Evolutionary conservation across 2,329 filamentous ascomycete species (phyloP), one percentile per base, ranked within the genome.

Genomic region (Penicillium sp.): DNA sequence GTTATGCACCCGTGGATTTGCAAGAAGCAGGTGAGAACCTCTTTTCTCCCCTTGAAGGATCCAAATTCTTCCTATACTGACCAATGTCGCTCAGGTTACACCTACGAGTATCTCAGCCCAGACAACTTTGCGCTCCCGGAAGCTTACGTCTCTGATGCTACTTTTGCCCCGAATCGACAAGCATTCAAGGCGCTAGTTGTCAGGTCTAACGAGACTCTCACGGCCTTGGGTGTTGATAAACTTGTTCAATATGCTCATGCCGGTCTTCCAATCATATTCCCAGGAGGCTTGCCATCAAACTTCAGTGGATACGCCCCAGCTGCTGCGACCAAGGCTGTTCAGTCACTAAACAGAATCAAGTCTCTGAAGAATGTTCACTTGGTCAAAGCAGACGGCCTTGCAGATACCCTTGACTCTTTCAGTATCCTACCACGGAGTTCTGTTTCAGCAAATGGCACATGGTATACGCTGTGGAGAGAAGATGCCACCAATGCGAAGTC

Each of bases 41-140:
- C 26, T 33, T 14, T 27, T 6, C 5, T 33, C 7, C 19, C 8
- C 16, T 14, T 24, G 13, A 14, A 1, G 26, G 8, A 8, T 26
- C 35, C 10, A 7, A 1, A 13, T 1, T 22, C 22, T 5, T 14
- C 5, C 6, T 14, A 48, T 21, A 37, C 13, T 35, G 19, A 48
- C 29, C n/a, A 33, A 21, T 50, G 1, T 27, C 4, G 6, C 19
- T 9, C 37, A 52, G 76, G 76, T 0, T 79, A 72, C 54, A 70
- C 75, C 0, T 80, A 79, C 57, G 74, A 76, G 13, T 82, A 82
- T 56, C 66, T 82, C 0, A 72, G 70, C 2, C 75, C 79, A 0
- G 75, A 77, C 16, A 81, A 80, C 52, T 74, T 83, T 27, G 66
- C 53, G 1, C 71, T 77, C 0, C 68, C 73, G 0, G 56, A 73